Evolutionary conservation across 495 filamentous ascomycete genomes (phyloP), one percentile per base, ranked within the genome.

Genomic region (Lasiosphaeriaceae sp.): DNA sequence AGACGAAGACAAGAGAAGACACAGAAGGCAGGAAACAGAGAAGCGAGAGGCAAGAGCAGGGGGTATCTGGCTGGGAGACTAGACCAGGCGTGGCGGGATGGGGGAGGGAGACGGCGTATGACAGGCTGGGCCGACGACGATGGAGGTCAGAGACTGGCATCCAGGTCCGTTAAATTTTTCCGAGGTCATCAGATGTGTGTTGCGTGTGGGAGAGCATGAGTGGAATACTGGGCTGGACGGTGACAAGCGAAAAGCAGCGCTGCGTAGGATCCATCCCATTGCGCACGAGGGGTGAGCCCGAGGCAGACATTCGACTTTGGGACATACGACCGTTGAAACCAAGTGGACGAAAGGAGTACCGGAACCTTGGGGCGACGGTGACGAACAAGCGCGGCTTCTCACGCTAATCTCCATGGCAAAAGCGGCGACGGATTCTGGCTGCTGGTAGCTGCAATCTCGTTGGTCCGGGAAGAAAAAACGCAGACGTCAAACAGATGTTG

Each of bases 351-450:
- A 56, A 50, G 44, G 51, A 55, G 55, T 57, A 62, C 60, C 62
- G 53, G 54, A 59, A 66, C 63, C 39, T 60, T 29, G 44, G 49
- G 35, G 44, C 57, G 55, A 45, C 52, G 63, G 60, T 57, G 55
- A 60, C 58, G 58, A 68, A 64, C 72, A 73, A 70, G 58, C 68
- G 68, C 64, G 66, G 50, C 47, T 55, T 45, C 60, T 71, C 67
- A 77, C 73, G 72, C 74, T 70, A 74, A 65, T 57, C 59, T 4
- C 51, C 57, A 67, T 51, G 37, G 65, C 67, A 76, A 77, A 74
- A 74, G 66, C 72, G 64, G 70, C 74, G 70, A 64, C 52, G 59
- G 64, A 73, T 70, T 71, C 61, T 54, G 56, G 52, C 23, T 54
- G 34, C 51, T 43, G 20, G 17, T 45, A 52, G 35, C 41, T 45